These are phyloP conservation scores for Yamadazyma friedrichii DNA, from an alignment of 1,139 yeast species.

Conservation along the genomic window DNA sequence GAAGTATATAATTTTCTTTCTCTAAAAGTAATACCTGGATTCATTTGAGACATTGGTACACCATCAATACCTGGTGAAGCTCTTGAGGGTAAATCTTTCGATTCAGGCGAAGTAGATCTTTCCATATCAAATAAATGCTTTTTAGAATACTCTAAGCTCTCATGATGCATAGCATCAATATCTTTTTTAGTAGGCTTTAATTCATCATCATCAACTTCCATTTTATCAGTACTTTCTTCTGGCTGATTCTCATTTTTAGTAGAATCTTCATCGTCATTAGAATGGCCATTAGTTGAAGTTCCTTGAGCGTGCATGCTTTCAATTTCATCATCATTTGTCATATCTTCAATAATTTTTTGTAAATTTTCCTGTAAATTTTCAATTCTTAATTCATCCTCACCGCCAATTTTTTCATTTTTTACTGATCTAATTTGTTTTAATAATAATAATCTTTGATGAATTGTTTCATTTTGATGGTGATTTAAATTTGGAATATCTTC, in stretches of 20 bases:
- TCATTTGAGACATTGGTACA: conserved; percentile 42
- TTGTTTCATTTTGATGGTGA: conserved; percentile 31
- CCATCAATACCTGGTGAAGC: conserved; percentile 46
- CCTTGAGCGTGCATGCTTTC: conserved; percentile 5
- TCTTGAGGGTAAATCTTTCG: conserved; percentile 26
- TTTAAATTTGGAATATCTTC: conserved; percentile 43
- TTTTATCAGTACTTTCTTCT: conserved; percentile 3
- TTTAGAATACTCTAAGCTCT: conserved; percentile 10
- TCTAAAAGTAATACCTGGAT: conserved; percentile 53
- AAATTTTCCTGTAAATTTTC: conserved; percentile 39
- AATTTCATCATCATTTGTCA: conserved; percentile 19
- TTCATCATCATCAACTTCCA: conserved; percentile 7
- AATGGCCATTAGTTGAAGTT: not conserved
- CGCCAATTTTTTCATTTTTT: conserved; percentile 23
- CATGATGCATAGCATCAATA: conserved; percentile 7
- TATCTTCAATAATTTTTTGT: conserved; percentile 39
- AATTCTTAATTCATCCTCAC: conserved; percentile 24
- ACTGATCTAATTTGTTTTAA: conserved; percentile 32
- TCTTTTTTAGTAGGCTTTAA: conserved; percentile 1
- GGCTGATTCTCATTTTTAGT: not conserved
- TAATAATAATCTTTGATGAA: conserved; percentile 33
- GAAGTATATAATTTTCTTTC: conserved; percentile 61
- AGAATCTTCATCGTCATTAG: conserved; percentile 14
- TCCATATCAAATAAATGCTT: conserved; percentile 14
- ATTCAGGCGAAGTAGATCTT: conserved; percentile 15